Base-by-base conservation (phyloP, 345 rosid genomes). In the Citrus australasica region DNA sequence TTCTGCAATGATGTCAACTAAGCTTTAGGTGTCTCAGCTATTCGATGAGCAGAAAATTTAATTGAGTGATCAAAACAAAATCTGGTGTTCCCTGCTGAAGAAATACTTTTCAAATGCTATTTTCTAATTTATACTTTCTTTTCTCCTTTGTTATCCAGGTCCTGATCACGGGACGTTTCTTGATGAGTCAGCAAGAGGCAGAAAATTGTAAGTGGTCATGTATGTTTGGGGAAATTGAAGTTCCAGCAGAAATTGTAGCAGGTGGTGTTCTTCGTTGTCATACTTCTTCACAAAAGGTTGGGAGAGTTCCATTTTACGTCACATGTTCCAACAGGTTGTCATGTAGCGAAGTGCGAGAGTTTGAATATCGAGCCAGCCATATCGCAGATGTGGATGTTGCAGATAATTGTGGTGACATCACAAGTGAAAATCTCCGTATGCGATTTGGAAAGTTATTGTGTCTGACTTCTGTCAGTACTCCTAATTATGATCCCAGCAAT, bases 171-270 rank as follows among this genome's bases (percentile, higher is more conserved):
- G 75, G 75, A 55, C 56, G 62, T 19, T 71, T 71, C 40, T 85
- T 87, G 28, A 95, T 30, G 46, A 71, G 75, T 87, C 95, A 90
- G 73, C 85, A 92, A 81, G 97, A 86, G 80, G 85, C 82, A 62
- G 84, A 85, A 83, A 84, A 71, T 11, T 84, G 80, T 72, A 83
- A 87, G 67, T 94, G 97, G 98, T 96, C 97, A 56, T 92, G 98
- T 86, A 94, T 96, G 97, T 94, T 96, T 87, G 99, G 98, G 25
- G 97, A 96, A 86, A 88, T 92, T 77, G 99, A 96, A 89, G 98
- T 94, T 71, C 75, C 62, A 17, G 98, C 98, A 46, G 92, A 94
- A 74, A 84, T 91, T 70, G 76, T 94, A 74, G 93, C 94, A 63
- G 91, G 87, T 88, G 97, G 97, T 75, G 88, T 94, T 71, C 93